Conservation (phyloP, 1,284 basidiomycete species). For the Cutaneotrichosporon spelunceum region DNA sequence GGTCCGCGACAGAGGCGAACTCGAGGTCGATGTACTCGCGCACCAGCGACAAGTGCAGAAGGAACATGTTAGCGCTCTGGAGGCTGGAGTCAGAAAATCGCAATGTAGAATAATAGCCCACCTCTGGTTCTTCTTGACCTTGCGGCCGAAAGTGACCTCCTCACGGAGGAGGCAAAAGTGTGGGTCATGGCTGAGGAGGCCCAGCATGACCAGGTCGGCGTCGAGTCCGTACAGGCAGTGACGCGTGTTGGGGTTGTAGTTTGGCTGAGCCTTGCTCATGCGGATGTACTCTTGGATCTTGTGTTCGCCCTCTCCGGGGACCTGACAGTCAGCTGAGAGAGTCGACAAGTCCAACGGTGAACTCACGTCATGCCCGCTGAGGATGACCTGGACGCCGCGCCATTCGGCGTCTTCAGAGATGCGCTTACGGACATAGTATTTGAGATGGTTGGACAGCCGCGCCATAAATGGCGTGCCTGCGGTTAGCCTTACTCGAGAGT, state of each 20-base stretch:
- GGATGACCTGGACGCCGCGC: slow-evolving; percentile 84
- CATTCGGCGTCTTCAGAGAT: slow-evolving; percentile 93
- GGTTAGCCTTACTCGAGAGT: slow-evolving; percentile 7
- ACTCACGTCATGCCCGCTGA: slow-evolving; percentile 88
- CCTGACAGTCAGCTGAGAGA: slow-evolving; percentile 35
- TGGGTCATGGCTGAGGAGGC: slow-evolving; percentile 93
- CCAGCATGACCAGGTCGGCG: slow-evolving; percentile 98
- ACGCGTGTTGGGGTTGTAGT: slow-evolving; percentile 64
- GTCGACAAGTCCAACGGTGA: background rate
- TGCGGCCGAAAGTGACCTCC: slow-evolving; percentile 95
- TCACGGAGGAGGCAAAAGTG: slow-evolving; percentile 97
- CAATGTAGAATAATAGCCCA: slow-evolving; percentile 48
- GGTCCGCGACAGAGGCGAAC: slow-evolving; percentile 62
- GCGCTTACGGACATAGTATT: slow-evolving; percentile 97
- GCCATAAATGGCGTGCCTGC: slow-evolving; percentile 93
- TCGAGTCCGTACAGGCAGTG: slow-evolving; percentile 98
- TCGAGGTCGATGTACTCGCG: slow-evolving; percentile 97
- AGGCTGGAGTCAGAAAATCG: slow-evolving; percentile 58
- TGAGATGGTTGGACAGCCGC: slow-evolving; percentile 80
- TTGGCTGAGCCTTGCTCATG: slow-evolving; percentile 85
- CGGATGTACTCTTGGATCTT: slow-evolving; percentile 99
- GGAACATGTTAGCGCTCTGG: slow-evolving; percentile 87
- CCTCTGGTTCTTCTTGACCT: slow-evolving; percentile 67
- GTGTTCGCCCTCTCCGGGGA: slow-evolving; percentile 98
- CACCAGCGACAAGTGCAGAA: slow-evolving; percentile 89